Percentiles rank a stretch among this genome's conserved stretches.
Evolutionary conservation across 495 filamentous ascomycete genomes (phyloP).

Genomic region (Tirmania nivea): DNA sequence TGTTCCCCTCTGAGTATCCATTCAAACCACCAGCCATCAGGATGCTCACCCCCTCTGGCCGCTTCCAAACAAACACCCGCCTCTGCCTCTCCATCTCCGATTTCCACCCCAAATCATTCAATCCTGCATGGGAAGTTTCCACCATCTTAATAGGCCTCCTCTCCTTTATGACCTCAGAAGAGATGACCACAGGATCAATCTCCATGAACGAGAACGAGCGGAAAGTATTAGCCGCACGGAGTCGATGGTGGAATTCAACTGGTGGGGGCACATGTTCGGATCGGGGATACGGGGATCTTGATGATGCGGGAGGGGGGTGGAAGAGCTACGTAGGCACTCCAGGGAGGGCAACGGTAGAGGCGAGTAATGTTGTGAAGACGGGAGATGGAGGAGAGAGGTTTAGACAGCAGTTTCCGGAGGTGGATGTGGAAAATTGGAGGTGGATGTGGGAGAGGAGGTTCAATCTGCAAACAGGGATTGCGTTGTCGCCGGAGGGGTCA

Average conservation of each 20-base stretch:
- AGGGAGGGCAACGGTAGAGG: slow-evolving; percentile 10
- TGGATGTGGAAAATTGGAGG: slow-evolving; percentile 78
- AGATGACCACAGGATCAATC: slow-evolving; percentile 95
- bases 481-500: slow-evolving; percentile 16
- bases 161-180: slow-evolving; percentile 94
- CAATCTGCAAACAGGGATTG: slow-evolving; percentile 53
- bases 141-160: slow-evolving; percentile 89
- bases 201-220: slow-evolving; percentile 58
- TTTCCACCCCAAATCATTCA: slow-evolving; percentile 94
- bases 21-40: slow-evolving; percentile 94
- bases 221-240: slow-evolving; percentile 50
- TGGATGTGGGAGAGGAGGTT: slow-evolving; percentile 75
- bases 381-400: slow-evolving; percentile 90
- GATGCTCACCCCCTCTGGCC: slow-evolving; percentile 92
- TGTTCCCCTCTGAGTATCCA: slow-evolving; percentile 89
- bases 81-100: slow-evolving; percentile 90
- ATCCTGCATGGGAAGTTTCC: slow-evolving; percentile 95
- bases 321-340: slow-evolving; percentile 26
- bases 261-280: slow-evolving; percentile 49
- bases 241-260: slow-evolving; percentile 91
- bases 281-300: slow-evolving; percentile 23
- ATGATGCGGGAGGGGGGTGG: slow-evolving; percentile 23
- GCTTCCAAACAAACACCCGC: slow-evolving; percentile 79
- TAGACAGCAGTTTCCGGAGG: slow-evolving; percentile 65
- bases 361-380: slow-evolving; percentile 35